Percentiles rank a stretch among this genome's conserved stretches.
These are phyloP conservation scores for Globisporangium cederbergense DNA, from an alignment of 352 stramenopile species.

Conservation along the genomic window DNA sequence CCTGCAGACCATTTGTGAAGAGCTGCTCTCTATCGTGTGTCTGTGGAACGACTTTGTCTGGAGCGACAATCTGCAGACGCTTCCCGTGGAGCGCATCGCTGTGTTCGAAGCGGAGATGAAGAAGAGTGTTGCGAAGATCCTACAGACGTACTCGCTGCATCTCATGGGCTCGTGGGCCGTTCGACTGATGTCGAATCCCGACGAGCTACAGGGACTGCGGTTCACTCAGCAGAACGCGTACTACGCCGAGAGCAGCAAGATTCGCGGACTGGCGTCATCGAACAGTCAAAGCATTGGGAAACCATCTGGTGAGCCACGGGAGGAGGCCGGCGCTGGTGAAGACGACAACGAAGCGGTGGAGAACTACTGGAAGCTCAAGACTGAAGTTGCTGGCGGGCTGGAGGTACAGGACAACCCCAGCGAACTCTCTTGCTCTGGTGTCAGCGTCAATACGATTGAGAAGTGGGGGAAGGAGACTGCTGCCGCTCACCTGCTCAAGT, in stretches of 20 bases:
- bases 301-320: conserved; percentile 1
- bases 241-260: conserved; percentile 51
- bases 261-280: conserved; percentile 12
- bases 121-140: conserved; percentile 53
- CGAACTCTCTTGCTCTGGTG: conserved; percentile 1
- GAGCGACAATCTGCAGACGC: conserved; percentile 45
- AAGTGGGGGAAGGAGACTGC: conserved; percentile 29
- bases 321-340: neutral
- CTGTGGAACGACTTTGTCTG: conserved; percentile 81
- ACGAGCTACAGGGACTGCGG: conserved; percentile 42
- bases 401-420: conserved; percentile 6
- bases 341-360: conserved; percentile 29
- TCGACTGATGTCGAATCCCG: conserved; percentile 38
- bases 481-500: conserved; percentile 34
- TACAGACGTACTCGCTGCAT: conserved; percentile 54
- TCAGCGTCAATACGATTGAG: conserved; percentile 27
- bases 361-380: conserved; percentile 46
- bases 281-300: neutral
- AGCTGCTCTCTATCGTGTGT: conserved; percentile 68
- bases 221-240: conserved; percentile 74
- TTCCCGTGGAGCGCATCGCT: conserved; percentile 46
- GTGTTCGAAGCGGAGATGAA: conserved; percentile 64
- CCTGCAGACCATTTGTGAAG: conserved; percentile 67
- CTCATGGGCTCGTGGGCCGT: conserved; percentile 56
- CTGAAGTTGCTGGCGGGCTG: conserved; percentile 12